Percentiles rank a stretch among this genome's conserved stretches.
Evolutionary conservation across 192 early-diverging fungal genomes (phyloP).

Genomic region (Pilaira anomala): DNA sequence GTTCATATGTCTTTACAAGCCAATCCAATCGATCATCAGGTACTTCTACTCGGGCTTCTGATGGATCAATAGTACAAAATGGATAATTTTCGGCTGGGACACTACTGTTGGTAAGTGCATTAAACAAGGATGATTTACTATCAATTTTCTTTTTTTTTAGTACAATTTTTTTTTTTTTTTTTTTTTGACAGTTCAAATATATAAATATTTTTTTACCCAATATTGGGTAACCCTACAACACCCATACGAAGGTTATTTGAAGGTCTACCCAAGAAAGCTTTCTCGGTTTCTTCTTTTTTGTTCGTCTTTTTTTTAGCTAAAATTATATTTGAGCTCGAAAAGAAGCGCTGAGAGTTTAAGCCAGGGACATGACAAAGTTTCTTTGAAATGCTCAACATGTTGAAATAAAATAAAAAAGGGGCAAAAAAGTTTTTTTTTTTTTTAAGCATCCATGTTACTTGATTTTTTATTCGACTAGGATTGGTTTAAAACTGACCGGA

Average conservation of each 20-base stretch:
- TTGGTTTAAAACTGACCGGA: too few species aligned
- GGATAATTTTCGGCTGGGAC: slow-evolving; percentile 75
- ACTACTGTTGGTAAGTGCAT: slow-evolving; percentile 49
- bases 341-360: not conserved
- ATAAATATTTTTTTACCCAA: slow-evolving; percentile 56
- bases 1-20: slow-evolving; percentile 59
- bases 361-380: too few species aligned
- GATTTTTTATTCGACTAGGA: too few species aligned
- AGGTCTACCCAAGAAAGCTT: slow-evolving; percentile 49
- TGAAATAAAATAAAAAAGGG: not conserved
- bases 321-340: not conserved
- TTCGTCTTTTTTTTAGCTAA: slow-evolving; percentile 1
- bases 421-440: too few species aligned
- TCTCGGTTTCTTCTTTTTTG: slow-evolving; percentile 1
- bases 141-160: not conserved
- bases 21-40: slow-evolving; percentile 70
- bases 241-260: slow-evolving; percentile 77
- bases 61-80: slow-evolving; percentile 78
- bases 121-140: slow-evolving; percentile 55
- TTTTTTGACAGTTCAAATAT: not conserved
- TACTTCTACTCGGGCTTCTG: slow-evolving; percentile 64
- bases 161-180: not conserved
- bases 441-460: too few species aligned
- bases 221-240: slow-evolving; percentile 81
- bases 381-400: not conserved